Percentiles rank a stretch among this genome's conserved stretches.
These are phyloP conservation scores for Leccinum subgranulosum DNA, from an alignment of 768 basidiomycete genomes.

Conservation along the genomic window DNA sequence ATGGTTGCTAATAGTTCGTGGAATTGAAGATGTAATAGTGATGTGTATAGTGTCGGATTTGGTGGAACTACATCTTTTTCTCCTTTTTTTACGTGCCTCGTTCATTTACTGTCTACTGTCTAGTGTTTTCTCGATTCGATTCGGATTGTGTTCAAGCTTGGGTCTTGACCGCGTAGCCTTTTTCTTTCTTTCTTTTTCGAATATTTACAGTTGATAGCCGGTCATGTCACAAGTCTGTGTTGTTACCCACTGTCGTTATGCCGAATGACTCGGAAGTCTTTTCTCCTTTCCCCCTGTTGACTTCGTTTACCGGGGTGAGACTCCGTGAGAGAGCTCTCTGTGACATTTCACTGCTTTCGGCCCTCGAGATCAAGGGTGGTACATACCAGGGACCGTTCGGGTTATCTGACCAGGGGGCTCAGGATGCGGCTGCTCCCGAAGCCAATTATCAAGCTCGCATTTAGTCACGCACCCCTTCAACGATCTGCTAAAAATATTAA, in stretches of 20 bases:
- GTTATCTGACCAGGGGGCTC: too few species aligned
- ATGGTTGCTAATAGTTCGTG: conserved; percentile 28
- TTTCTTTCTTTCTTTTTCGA: neutral
- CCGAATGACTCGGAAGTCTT: neutral
- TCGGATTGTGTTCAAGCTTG: neutral
- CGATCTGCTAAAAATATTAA: too few species aligned
- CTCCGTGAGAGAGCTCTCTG: neutral
- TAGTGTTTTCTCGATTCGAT: neutral
- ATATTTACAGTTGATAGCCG: neutral
- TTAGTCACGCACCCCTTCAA: too few species aligned
- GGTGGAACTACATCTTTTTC: neutral
- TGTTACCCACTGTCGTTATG: neutral
- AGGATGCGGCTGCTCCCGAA: too few species aligned
- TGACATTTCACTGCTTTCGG: neutral
- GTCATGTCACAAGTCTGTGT: neutral
- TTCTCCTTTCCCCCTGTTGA: neutral
- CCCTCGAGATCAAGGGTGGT: neutral
- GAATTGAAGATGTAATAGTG: conserved; percentile 11
- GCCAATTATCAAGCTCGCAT: too few species aligned
- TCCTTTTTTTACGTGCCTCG: neutral
- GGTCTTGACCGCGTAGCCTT: neutral
- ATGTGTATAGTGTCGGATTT: neutral
- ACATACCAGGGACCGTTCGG: too few species aligned
- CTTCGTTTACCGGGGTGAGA: neutral
- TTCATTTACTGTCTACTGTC: neutral